These are phyloP conservation scores for Hsuehochloa calcarea DNA, from an alignment of 176 grass and related monocot genomes.

Conservation along the genomic window DNA sequence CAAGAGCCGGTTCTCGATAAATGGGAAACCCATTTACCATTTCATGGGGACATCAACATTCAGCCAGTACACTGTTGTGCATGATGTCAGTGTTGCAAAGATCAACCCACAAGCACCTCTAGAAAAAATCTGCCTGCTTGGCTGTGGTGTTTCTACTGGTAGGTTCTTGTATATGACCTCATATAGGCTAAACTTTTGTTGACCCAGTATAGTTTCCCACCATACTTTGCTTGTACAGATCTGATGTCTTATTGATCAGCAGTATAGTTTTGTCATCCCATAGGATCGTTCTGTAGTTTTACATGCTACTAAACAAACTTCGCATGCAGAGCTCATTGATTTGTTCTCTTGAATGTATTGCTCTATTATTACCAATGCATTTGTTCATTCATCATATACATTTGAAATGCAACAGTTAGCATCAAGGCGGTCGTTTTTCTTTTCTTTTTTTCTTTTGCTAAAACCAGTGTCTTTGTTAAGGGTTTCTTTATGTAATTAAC, in stretches of 20 bases:
- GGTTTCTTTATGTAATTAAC: neutral
- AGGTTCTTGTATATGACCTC: conserved; percentile 15
- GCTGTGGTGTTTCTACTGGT: conserved; percentile 96
- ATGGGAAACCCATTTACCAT: conserved; percentile 89
- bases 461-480: neutral
- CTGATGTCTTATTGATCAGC: neutral
- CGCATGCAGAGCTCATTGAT: neutral
- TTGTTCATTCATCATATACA: neutral
- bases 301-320: neutral
- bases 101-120: conserved; percentile 81
- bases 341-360: neutral
- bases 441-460: neutral
- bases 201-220: neutral
- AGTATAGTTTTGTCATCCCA: neutral
- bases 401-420: neutral
- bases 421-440: neutral
- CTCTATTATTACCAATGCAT: neutral
- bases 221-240: neutral
- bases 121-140: conserved; percentile 91
- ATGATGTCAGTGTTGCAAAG: conserved; percentile 98
- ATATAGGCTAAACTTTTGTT: neutral
- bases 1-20: conserved; percentile 81
- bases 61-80: conserved; percentile 97
- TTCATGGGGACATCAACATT: conserved; percentile 99
- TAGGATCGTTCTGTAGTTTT: neutral